Conservation (phyloP, 1,284 basidiomycete species). For the Prillingera fragicola region DNA sequence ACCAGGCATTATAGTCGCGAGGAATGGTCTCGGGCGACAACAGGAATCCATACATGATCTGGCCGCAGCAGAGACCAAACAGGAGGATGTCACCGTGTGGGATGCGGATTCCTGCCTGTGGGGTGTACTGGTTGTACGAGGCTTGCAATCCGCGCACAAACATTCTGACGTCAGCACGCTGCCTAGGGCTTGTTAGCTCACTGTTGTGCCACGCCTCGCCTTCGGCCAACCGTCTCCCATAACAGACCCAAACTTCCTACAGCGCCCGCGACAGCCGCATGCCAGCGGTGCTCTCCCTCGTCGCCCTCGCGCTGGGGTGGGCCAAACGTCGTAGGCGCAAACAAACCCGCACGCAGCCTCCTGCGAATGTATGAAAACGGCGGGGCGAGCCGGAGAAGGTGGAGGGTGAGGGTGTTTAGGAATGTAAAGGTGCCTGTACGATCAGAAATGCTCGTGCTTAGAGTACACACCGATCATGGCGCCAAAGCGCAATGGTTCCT, state of each 20-base stretch:
- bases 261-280: conserved; percentile 79
- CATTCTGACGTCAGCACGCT: conserved; percentile 26
- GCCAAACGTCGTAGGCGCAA: conserved; percentile 38
- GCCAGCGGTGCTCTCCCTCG: conserved; percentile 62
- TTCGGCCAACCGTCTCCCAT: conserved; percentile 67
- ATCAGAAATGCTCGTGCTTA: background rate
- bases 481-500: conserved; percentile 72
- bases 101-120: conserved; percentile 56
- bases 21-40: conserved; percentile 77
- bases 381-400: conserved; percentile 68
- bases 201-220: conserved; percentile 79
- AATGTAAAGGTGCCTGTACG: conserved; percentile 66
- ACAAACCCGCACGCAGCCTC: conserved; percentile 25
- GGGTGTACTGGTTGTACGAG: conserved; percentile 49
- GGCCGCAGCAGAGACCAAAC: conserved; percentile 76
- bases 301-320: conserved; percentile 53
- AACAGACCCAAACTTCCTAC: conserved; percentile 70
- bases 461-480: conserved; percentile 66
- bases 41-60: conserved; percentile 82
- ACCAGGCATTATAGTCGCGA: conserved; percentile 70
- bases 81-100: conserved; percentile 80
- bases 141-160: conserved; percentile 49
- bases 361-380: conserved; percentile 54
- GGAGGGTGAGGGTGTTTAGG: conserved; percentile 74
- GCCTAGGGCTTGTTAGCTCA: conserved; percentile 21